Percentiles rank a stretch among this genome's conserved stretches.
phyloP scores from a whole-genome alignment of 2,329 filamentous ascomycete genomes.

The Epichloe festucae region DNA sequence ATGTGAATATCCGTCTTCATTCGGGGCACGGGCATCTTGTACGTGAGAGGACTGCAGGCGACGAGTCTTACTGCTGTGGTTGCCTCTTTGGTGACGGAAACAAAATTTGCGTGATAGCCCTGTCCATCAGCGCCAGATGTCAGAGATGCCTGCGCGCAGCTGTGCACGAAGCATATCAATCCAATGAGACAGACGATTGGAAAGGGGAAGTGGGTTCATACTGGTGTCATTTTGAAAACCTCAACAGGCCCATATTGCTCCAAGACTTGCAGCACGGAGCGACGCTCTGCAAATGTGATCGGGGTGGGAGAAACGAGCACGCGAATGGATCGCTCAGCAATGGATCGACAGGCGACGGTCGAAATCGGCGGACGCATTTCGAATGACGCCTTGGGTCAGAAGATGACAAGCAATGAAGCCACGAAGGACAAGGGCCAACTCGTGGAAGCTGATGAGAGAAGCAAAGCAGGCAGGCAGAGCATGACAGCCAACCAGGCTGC shows the following conservation, averaged over 20 bases:
- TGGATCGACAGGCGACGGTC: slow-evolving; percentile 6
- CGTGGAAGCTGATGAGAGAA: no score
- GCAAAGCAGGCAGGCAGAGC: no score
- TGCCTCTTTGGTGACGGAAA: slow-evolving; percentile 32
- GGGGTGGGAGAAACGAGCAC: slow-evolving; percentile 39
- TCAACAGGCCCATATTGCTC: slow-evolving; percentile 37
- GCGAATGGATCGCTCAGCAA: slow-evolving; percentile 29
- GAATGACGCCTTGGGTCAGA: neutral
- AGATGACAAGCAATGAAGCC: no score
- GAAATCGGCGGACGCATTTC: slow-evolving; percentile 6
- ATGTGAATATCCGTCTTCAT: slow-evolving; percentile 19
- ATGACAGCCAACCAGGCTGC: neutral
- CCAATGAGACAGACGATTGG: neutral
- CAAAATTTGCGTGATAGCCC: slow-evolving; percentile 35
- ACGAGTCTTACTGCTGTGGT: slow-evolving; percentile 28
- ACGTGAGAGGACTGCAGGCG: slow-evolving; percentile 32
- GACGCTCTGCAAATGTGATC: slow-evolving; percentile 38
- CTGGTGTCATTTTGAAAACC: slow-evolving; percentile 31
- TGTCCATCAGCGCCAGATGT: slow-evolving; percentile 11
- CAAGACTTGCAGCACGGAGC: slow-evolving; percentile 39
- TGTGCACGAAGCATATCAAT: neutral
- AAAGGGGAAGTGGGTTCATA: neutral
- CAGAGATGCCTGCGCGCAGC: neutral
- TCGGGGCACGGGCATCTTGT: slow-evolving; percentile 23
- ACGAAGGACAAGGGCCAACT: no score